Evolutionary conservation across 2,329 filamentous ascomycete genomes (phyloP), one percentile per base, ranked within the genome.

Genomic region (Alternaria viburni): DNA sequence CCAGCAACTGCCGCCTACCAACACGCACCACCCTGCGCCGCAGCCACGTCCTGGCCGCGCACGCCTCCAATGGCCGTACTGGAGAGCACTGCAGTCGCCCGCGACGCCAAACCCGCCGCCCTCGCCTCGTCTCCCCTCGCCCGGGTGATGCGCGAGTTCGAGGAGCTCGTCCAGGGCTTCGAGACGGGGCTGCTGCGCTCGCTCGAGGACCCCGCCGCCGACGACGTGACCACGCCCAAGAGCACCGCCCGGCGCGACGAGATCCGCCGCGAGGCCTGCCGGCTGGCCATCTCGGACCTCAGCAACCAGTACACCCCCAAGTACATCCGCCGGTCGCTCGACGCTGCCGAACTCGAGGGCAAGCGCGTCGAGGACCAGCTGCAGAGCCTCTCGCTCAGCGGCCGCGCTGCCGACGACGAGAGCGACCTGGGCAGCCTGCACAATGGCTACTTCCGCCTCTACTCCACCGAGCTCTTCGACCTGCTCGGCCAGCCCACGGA

Each of bases 391-490:
- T 54, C 69, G 21, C 65, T 69, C 50, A 25, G 28, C 36, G 50
- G 23, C 26, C 19, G 26, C 32, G 43, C 30, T 28, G 59, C 52
- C 49, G 56, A 64, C 21, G 57, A 58, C 36, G 50, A 56, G 54
- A 61, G 67, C 47, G 62, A 67, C 46, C 64, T 75, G 54, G 67
- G 67, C 54, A 65, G 57, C 62, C 69, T 78, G 57, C 71, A 75
- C 69, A 70, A 74, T 58, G 77, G 77, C 70, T 71, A 79, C 68
- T 79, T 79, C 61, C 69, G 77, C 47, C 72, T 79, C 28, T 77
- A 77, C 65, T 79, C 77, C 17, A 74, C 75, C 49, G 73, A 76
- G 65, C 71, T 79, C 10, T 79, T 78, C 64, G 75, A 79, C 64
- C 62, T 76, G 49, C 71, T 79, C 9, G 76, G 74, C 54, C 74